Evolutionary conservation across 2,329 filamentous ascomycete species (phyloP).

Genomic region (Stachybotrys echinatus): DNA sequence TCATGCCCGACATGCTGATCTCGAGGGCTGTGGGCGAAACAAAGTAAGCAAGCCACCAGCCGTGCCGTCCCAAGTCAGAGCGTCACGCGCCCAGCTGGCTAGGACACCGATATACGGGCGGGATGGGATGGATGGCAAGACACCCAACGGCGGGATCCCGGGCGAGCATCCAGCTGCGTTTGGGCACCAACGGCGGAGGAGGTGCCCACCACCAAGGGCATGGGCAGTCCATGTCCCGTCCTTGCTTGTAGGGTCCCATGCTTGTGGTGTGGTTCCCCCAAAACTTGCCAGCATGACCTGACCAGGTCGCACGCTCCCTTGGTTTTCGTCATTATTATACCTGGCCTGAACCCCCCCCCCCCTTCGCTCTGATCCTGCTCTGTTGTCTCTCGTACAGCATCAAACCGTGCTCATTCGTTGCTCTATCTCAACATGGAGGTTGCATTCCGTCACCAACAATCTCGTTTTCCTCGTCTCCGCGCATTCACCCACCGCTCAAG

Average conservation of each 20-base stretch:
- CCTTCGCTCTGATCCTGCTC: not conserved
- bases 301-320: not conserved
- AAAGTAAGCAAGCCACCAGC: no score
- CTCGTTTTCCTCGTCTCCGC: not conserved
- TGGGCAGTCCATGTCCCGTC: no score
- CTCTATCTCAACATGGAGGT: not conserved
- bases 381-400: not conserved
- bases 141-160: not conserved
- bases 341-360: not conserved
- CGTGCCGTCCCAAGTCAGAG: no score
- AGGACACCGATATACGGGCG: not conserved
- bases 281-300: not conserved
- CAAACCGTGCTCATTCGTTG: not conserved
- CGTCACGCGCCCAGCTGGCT: no score
- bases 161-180: not conserved
- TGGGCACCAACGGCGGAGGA: not conserved
- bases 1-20: no score
- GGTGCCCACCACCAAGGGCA: not conserved
- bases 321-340: not conserved
- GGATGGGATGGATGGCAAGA: no score
- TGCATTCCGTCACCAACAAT: not conserved
- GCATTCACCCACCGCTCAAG: not conserved
- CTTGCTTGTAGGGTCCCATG: no score
- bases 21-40: no score
- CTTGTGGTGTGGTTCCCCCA: no score